These are phyloP conservation scores for Verticillium klebahnii DNA, from an alignment of 2,329 filamentous ascomycete genomes.

Conservation along the genomic window DNA sequence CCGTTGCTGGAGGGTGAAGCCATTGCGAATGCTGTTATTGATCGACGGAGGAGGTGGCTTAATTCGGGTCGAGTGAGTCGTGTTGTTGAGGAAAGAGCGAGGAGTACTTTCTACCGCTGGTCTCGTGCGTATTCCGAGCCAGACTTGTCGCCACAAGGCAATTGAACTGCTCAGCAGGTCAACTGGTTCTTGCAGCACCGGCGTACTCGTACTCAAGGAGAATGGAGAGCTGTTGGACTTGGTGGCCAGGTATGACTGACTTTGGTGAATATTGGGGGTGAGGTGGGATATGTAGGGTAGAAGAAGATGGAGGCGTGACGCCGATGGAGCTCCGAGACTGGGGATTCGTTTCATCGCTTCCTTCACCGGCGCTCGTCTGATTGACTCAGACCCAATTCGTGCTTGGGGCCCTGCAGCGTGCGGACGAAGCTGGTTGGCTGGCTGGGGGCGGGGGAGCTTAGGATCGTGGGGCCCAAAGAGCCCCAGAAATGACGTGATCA, in stretches of 20 bases:
- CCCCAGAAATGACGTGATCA: not conserved
- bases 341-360: not conserved
- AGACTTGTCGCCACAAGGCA: constrained; percentile 15
- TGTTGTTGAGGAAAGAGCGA: constrained; percentile 15
- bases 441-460: not conserved
- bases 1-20: constrained; percentile 9
- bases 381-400: not conserved
- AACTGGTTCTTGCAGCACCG: constrained; percentile 13
- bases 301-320: not conserved
- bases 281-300: not conserved
- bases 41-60: not conserved
- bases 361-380: not conserved
- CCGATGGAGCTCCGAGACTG: constrained; percentile 1
- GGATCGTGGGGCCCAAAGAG: not conserved
- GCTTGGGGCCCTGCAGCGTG: not conserved
- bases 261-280: not conserved
- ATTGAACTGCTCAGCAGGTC: constrained; percentile 14
- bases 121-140: constrained; percentile 11
- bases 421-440: not conserved
- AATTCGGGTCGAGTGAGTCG: not conserved
- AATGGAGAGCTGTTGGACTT: not conserved
- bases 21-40: constrained; percentile 1
- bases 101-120: constrained; percentile 13
- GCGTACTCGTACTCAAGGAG: constrained; percentile 11
- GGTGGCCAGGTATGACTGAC: not conserved